Evolutionary conservation across 2,329 filamentous ascomycete genomes (phyloP), one percentile per base, ranked within the genome.

Genomic region (Pseudogymnoascus sp.): DNA sequence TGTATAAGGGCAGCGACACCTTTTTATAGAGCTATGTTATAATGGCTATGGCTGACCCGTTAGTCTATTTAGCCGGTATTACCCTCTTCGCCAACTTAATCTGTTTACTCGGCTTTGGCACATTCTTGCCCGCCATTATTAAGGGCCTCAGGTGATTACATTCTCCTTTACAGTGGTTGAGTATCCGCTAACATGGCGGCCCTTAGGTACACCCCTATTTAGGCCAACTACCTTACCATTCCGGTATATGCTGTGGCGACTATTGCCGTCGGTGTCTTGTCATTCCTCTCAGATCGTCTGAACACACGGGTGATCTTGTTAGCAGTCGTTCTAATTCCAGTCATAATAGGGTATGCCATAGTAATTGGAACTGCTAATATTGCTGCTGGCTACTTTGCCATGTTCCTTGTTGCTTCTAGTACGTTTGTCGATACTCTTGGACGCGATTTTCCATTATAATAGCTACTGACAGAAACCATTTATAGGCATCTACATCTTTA

Each of bases 171-270:
- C 34, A 36, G 34, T 36, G 34, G 34, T 36, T 36, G 34, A 36
- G 34, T 36, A 36, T 36, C 34, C 34, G 34, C 12, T 36, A 36
- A 36, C 34, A 36, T 12, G 34, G 34, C 34, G 34, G 34, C 34
- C 11, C 34, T 36, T 12, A 36, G 34, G 34, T 67, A 61, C 37
- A 65, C 68, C 36, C 66, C 69, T 3, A 62, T 73, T 6, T 61
- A 70, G 37, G 71, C 68, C 21, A 73, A 75, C 36, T 74, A 75
- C 61, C 64, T 75, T 53, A 75, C 73, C 34, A 75, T 76, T 34
- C 75, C 75, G 1, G 72, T 75, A 0, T 76, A 75, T 50, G 50
- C 73, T 14, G 34, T 73, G 12, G 74, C 68, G 10, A 68, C 69
- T 6, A 67, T 74, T 12, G 64, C 67, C 34, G 69, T 74, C 8